Evolutionary conservation across 1,139 yeast genomes (phyloP).

Genomic region (Diutina rugosa): DNA sequence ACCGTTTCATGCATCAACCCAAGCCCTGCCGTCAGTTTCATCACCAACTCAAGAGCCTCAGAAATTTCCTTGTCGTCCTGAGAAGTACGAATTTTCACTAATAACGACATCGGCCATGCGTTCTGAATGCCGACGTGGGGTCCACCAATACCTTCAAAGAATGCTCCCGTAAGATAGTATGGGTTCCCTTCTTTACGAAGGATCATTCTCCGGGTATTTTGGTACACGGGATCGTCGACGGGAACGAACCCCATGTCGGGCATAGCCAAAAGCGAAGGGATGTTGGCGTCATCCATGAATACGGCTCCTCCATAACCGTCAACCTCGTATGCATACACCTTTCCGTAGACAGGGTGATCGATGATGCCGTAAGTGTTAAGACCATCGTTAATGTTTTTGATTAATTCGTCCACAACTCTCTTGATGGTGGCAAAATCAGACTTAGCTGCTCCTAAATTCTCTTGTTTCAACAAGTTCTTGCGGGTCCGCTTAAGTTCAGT

Average conservation of each 20-base stretch:
- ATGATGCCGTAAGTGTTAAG: conserved; percentile 52
- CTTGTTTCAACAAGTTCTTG: conserved; percentile 6
- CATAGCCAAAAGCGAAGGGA: conserved; percentile 69
- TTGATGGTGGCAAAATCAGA: conserved; percentile 4
- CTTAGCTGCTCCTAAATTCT: conserved; percentile 4
- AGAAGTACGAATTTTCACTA: conserved; percentile 62
- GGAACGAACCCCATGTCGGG: conserved; percentile 67
- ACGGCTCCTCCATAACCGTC: conserved; percentile 74
- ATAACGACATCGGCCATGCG: conserved; percentile 87
- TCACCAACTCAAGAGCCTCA: conserved; percentile 34
- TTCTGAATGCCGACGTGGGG: conserved; percentile 74
- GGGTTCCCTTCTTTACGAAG: conserved; percentile 65
- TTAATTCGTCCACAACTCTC: conserved; percentile 16
- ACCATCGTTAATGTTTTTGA: conserved; percentile 37
- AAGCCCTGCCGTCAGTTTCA: conserved; percentile 53
- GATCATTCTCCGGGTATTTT: conserved; percentile 70
- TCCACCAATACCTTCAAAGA: conserved; percentile 75
- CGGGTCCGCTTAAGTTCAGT: conserved; percentile 41
- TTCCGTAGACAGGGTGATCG: conserved; percentile 56
- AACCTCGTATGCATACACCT: conserved; percentile 77
- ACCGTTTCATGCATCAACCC: conserved; percentile 84
- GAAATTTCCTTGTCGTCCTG: conserved; percentile 59
- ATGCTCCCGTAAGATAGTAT: conserved; percentile 49
- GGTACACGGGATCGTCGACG: conserved; percentile 44
- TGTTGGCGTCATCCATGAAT: conserved; percentile 84